Conservation (phyloP, 345 rosid genomes). For the Lepidium africanum region DNA sequence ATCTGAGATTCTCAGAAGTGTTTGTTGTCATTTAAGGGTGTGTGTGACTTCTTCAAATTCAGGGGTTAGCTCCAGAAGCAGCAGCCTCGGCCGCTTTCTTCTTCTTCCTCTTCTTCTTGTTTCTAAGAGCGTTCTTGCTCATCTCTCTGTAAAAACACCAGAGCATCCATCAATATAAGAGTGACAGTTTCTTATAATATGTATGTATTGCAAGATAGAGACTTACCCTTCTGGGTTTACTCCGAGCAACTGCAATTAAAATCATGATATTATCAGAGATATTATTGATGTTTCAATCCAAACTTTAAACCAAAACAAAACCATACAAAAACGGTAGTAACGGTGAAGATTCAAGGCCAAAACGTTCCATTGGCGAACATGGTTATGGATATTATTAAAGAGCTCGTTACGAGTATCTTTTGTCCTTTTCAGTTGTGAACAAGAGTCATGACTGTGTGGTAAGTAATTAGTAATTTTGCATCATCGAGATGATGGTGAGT, state of each 20-base stretch:
- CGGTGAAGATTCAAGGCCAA: background rate
- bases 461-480: background rate
- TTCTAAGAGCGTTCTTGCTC: slow-evolving; percentile 83
- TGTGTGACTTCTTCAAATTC: background rate
- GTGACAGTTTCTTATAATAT: background rate
- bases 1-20: slow-evolving; percentile 1
- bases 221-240: slow-evolving; percentile 59
- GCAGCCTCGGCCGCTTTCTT: slow-evolving; percentile 59
- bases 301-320: background rate
- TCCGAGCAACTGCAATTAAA: slow-evolving; percentile 60
- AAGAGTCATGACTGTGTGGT: background rate
- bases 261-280: slow-evolving; percentile 28
- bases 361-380: background rate
- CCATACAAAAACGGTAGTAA: background rate
- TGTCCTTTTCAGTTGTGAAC: background rate
- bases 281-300: background rate
- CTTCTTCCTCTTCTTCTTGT: slow-evolving; percentile 92
- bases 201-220: background rate
- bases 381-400: background rate
- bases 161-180: background rate
- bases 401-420: background rate
- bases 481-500: background rate
- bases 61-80: slow-evolving; percentile 21
- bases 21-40: background rate
- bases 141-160: slow-evolving; percentile 39